Evolutionary conservation across 352 stramenopile species (phyloP).

Genomic region (Achlya hypogyna): DNA sequence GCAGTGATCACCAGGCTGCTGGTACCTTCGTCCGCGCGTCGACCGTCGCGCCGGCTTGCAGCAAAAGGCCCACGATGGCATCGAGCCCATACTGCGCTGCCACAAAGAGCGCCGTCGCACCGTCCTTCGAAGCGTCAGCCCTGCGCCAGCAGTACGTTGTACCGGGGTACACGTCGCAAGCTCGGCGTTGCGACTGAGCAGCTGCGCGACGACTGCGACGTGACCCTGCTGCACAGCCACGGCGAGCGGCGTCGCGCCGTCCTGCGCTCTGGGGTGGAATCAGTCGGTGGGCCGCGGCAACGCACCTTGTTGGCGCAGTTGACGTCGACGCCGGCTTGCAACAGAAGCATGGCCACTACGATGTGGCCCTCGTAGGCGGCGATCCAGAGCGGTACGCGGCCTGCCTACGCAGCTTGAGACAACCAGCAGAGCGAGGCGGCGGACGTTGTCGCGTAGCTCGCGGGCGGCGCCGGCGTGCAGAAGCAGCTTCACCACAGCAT

Average conservation of each 20-base stretch:
- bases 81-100: not conserved
- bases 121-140: not conserved
- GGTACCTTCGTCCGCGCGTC: not conserved
- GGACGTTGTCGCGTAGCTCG: not conserved
- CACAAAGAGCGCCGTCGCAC: not conserved
- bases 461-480: not conserved
- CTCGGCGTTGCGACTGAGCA: not conserved
- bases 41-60: not conserved
- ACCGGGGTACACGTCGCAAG: not conserved
- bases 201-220: not conserved
- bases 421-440: not conserved
- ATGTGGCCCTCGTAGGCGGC: not conserved
- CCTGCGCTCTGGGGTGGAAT: not conserved
- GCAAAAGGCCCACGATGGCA: not conserved
- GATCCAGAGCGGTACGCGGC: not conserved
- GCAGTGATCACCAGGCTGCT: not conserved
- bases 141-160: not conserved
- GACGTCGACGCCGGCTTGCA: not conserved
- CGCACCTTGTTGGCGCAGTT: not conserved
- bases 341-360: not conserved
- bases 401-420: not conserved
- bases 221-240: not conserved
- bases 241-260: not conserved
- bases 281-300: not conserved
- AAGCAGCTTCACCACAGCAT: conserved; percentile 1